Evolutionary conservation across 345 rosid species (phyloP).

Genomic region (Populus deltoides): DNA sequence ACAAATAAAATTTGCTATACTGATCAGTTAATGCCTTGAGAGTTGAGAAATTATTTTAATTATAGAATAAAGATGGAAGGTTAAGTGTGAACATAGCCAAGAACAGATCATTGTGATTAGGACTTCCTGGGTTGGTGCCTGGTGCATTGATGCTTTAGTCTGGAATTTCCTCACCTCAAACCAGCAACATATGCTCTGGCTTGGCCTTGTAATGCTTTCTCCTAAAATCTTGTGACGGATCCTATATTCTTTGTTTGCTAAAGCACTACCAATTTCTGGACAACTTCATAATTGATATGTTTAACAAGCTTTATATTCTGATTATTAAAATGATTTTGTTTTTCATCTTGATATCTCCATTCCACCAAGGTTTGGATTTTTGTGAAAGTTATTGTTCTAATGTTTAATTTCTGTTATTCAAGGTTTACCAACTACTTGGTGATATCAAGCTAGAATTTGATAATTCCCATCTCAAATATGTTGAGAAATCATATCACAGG

Average conservation of each 20-base stretch:
- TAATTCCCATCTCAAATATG: constrained; percentile 62
- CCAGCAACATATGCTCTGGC: not conserved
- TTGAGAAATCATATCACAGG: constrained; percentile 60
- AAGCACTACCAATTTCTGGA: not conserved
- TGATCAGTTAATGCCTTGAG: no score
- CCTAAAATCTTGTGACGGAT: not conserved
- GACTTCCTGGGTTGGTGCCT: not conserved
- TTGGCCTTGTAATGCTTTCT: not conserved
- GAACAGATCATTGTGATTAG: not conserved
- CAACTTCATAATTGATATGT: not conserved
- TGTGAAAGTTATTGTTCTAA: not conserved
- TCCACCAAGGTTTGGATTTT: not conserved
- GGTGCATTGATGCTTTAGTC: not conserved
- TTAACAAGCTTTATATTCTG: not conserved
- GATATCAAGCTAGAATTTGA: constrained; percentile 78
- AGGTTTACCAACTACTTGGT: constrained; percentile 87
- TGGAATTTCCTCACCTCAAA: not conserved
- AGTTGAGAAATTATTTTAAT: no score
- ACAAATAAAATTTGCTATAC: no score
- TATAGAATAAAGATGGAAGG: not conserved
- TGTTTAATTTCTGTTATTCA: constrained; percentile 20
- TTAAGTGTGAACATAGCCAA: not conserved
- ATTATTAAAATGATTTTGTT: not conserved
- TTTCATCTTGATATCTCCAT: not conserved
- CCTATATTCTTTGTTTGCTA: not conserved